Conservation (phyloP, 2,329 filamentous ascomycete genomes). For the Pseudogymnoascus sp. region DNA sequence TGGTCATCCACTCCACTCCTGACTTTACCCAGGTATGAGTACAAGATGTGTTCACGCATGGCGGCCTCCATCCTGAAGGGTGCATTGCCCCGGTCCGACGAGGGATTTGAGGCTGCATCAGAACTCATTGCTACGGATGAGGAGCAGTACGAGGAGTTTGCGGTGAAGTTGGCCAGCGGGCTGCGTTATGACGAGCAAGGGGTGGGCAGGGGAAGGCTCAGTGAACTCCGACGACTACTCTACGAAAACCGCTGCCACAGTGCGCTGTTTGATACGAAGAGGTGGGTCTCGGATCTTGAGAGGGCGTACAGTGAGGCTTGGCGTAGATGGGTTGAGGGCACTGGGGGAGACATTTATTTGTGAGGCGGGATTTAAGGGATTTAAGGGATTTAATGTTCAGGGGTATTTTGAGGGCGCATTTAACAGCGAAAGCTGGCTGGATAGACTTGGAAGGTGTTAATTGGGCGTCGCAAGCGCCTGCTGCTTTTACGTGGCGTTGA, state of each 20-base stretch:
- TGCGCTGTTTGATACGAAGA: slow-evolving; percentile 78
- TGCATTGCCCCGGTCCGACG: slow-evolving; percentile 63
- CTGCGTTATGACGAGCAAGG: slow-evolving; percentile 53
- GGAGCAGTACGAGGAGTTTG: slow-evolving; percentile 73
- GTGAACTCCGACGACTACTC: slow-evolving; percentile 69
- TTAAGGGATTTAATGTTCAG: neutral
- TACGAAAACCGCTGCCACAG: slow-evolving; percentile 80
- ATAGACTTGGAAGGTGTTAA: slow-evolving; percentile 6
- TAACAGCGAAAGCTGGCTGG: neutral
- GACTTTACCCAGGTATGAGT: slow-evolving; percentile 81
- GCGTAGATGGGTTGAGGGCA: slow-evolving; percentile 74
- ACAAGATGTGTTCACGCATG: slow-evolving; percentile 99
- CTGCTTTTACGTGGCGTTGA: neutral
- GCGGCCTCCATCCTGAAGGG: slow-evolving; percentile 89
- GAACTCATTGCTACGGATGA: slow-evolving; percentile 76
- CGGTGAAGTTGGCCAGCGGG: slow-evolving; percentile 55
- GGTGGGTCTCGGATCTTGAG: slow-evolving; percentile 89
- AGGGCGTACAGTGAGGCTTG: slow-evolving; percentile 82
- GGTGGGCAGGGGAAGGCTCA: slow-evolving; percentile 58
- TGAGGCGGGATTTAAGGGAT: slow-evolving; percentile 17
- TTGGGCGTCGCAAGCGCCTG: slow-evolving; percentile 5
- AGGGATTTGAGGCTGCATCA: slow-evolving; percentile 56
- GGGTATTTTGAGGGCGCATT: neutral
- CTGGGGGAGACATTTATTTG: slow-evolving; percentile 90
- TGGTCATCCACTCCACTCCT: slow-evolving; percentile 94